phyloP scores from a whole-genome alignment of 345 rosid species.

The Lepidium didymum region DNA sequence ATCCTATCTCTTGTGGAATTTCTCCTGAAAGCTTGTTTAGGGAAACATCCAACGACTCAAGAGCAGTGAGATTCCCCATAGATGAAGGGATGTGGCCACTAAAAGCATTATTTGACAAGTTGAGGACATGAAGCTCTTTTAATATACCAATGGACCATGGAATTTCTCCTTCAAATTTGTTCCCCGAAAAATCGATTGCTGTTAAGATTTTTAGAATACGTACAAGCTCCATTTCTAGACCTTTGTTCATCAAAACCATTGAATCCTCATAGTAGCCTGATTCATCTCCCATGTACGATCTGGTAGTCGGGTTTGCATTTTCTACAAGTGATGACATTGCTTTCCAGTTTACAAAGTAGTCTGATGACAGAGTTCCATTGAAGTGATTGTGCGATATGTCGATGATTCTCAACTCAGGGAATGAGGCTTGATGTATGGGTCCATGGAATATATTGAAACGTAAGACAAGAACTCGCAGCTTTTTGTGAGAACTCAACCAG shows the following conservation, averaged over 20 bases:
- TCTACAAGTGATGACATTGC: neutral
- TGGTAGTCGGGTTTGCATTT: no score
- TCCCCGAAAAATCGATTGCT: no score
- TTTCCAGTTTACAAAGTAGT: no score
- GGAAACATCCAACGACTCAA: conserved; percentile 5
- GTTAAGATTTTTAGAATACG: no score
- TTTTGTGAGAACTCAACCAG: neutral
- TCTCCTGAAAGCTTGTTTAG: neutral
- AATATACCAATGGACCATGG: no score
- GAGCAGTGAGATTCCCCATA: neutral
- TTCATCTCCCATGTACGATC: neutral
- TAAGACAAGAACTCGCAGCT: conserved; percentile 31
- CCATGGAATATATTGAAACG: conserved; percentile 19
- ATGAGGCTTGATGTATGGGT: no score
- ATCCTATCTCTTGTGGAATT: conserved; percentile 2
- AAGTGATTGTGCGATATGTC: no score
- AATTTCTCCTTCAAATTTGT: no score
- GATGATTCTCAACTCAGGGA: no score
- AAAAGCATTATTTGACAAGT: neutral
- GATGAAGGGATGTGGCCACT: conserved; percentile 6
- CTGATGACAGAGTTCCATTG: no score
- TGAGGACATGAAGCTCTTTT: no score
- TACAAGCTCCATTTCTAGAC: no score
- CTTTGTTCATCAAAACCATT: neutral
- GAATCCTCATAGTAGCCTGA: neutral